Evolutionary conservation across 2,329 filamentous ascomycete species (phyloP).

Genomic region (Scorias spongiosa): DNA sequence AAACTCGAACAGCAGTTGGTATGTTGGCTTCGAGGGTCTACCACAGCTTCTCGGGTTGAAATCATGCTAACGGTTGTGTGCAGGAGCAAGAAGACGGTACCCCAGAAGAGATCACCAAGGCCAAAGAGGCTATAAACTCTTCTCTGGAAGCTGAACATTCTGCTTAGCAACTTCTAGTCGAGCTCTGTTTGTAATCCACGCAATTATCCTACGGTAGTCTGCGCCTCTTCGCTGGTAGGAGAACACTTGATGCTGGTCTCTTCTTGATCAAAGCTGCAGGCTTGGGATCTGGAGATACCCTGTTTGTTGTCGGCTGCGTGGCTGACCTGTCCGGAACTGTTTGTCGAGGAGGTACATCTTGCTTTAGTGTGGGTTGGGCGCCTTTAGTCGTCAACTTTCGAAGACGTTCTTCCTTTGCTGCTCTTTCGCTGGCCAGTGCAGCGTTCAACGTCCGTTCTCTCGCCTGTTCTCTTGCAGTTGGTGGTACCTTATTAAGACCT

Average conservation of each 20-base stretch:
- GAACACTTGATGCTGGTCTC: too few species aligned
- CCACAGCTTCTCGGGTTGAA: too few species aligned
- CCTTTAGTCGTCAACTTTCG: not conserved
- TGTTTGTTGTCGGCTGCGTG: too few species aligned
- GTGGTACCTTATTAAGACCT: not conserved
- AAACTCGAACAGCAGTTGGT: constrained; percentile 67
- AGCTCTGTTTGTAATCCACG: too few species aligned
- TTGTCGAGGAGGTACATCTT: too few species aligned
- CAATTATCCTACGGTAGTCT: too few species aligned
- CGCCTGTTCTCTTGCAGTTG: not conserved
- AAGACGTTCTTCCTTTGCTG: not conserved
- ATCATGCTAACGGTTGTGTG: not conserved
- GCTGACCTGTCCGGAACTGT: too few species aligned
- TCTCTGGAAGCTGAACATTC: constrained; percentile 20
- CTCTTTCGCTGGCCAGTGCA: not conserved
- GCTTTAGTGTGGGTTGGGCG: not conserved
- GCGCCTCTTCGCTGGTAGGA: too few species aligned
- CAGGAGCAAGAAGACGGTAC: constrained; percentile 19
- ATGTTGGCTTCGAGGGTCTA: constrained; percentile 23
- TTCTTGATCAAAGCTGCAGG: too few species aligned
- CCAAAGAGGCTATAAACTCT: constrained; percentile 25
- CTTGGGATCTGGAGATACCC: too few species aligned
- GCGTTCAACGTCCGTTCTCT: not conserved
- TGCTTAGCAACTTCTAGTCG: too few species aligned
- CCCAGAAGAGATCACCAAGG: constrained; percentile 30